Evolutionary conservation across 2,329 filamentous ascomycete genomes (phyloP), one percentile per base, ranked within the genome.

Genomic region (Phialophora macrospora): DNA sequence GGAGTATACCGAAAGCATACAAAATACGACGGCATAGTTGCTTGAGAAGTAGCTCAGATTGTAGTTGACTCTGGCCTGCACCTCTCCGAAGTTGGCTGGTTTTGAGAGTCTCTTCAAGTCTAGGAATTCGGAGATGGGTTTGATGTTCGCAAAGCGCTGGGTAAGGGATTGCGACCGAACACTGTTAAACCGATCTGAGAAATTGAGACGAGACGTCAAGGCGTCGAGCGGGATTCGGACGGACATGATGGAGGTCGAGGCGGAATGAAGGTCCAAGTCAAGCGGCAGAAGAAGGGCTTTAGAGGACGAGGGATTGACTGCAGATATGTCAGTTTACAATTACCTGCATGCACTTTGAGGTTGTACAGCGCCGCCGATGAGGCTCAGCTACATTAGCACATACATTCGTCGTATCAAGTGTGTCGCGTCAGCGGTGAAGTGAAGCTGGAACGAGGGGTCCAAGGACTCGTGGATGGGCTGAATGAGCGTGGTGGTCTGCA

Each of bases 21-120:
- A 84, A 77, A 98, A 97, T 73, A 98, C 87, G 70, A 91, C 90
- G 72, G 91, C 90, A 86, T 99, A 99, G 84, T 99, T 99, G 89
- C 92, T 97, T 69, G 93, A 96, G 85, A 96, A 99, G 83, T 98
- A 90, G 78, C 90, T 88, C 71, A 99, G 82, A 80, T 99, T 99
- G 88, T 97, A 97, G 84, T 96, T 96, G 82, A 97, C 89, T 71
- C 94, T 88, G 73, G 90, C 93, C 80, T 98, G 94, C 70, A 92
- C 88, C 79, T 97, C 93, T 71, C 83, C 83, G 75, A 98, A 97
- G 82, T 96, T 96, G 76, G 87, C 87, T 30, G 95, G 95, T 83
- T 98, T 99, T 72, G 92, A 96, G 63, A 99, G 75, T 73, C 93
- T 92, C 87, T 97, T 97, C 81, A 98, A 80, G 80, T 98, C 93